Percentiles rank a stretch among this genome's conserved stretches.
Conservation (phyloP, 768 basidiomycete species). For the Suillus luteus region DNA sequence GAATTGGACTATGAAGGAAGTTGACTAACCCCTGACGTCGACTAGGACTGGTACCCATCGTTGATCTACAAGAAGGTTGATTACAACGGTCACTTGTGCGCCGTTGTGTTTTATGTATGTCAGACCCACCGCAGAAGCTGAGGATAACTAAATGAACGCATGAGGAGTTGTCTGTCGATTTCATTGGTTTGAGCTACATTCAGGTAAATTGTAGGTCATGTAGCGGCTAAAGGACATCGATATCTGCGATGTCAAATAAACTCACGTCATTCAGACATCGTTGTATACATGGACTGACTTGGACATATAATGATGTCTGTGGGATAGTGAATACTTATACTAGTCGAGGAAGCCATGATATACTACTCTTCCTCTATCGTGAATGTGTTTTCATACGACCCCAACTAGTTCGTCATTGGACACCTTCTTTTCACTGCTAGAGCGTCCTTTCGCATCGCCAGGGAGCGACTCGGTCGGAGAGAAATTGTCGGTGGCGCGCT, state of each 20-base stretch:
- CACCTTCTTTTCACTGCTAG: conserved; percentile 10
- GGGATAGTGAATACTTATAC: neutral
- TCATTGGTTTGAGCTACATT: neutral
- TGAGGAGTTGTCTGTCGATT: conserved; percentile 15
- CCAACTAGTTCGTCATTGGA: conserved; percentile 7
- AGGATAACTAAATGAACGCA: conserved; percentile 33
- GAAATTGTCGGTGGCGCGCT: conserved; percentile 5
- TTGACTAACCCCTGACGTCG: conserved; percentile 54
- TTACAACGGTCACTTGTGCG: conserved; percentile 66
- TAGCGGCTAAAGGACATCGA: conserved; percentile 47
- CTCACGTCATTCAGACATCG: neutral
- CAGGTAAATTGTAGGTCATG: neutral
- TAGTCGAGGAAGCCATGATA: neutral
- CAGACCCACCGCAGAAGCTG: neutral
- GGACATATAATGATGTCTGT: neutral
- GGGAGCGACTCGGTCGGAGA: neutral
- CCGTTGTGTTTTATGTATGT: conserved; percentile 37
- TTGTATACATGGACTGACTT: neutral
- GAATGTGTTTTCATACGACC: conserved; percentile 1
- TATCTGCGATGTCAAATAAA: conserved; percentile 43
- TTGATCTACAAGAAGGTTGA: conserved; percentile 69
- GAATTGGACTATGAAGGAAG: conserved; percentile 51
- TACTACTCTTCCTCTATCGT: neutral
- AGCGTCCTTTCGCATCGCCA: neutral
- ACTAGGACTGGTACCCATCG: conserved; percentile 47